Base-by-base conservation (phyloP, 345 rosid genomes). In the Syzygium aqueum region DNA sequence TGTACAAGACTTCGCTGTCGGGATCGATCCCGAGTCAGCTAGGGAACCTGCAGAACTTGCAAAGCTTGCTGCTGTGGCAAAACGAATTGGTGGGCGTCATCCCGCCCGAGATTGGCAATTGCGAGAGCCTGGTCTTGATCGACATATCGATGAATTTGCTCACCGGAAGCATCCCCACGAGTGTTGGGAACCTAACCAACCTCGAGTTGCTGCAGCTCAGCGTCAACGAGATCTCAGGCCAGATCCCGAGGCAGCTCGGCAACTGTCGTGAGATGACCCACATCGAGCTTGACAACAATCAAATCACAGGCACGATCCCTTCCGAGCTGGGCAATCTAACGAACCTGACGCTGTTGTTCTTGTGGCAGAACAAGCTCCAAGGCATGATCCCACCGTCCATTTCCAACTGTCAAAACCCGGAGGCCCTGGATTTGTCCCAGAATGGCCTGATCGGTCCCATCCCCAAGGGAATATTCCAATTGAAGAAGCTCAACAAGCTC, bases 351-450 rank as follows among this genome's bases (percentile, higher is more conserved):
- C 90, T 96, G 50, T 90, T 97, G 87, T 96, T 93, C 88, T 91
- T 95, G 5, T 97, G 98, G 98, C 96, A 92, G 92, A 96, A 97
- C 92, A 92, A 91, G 89, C 93, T 97, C 37, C 95, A 95, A 87
- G 97, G 99, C 25, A 91, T 82, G 87, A 95, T 97, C 82, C 99
- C 98, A 1, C 56, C 86, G 6, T 91, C 94, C 88, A 91, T 97
- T 78, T 93, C 97, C 46, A 86, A 89, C 77, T 96, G 99, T 89
- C 93, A 43, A 85, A 93, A 91, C 87, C 89, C 96, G 56, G 96
- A 95, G 87, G 98, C 96, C n/a, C 78, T 96, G 23, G 98, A 97
- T 90, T 91, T 97, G 53, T 97, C 99, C 15, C 94, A 94, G 84
- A 97, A 97, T 82, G 88, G 89, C 53, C 86, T 97, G 77, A 91